Conservation (phyloP, 164 flowering plant genomes). For the Vitis labrusca region DNA sequence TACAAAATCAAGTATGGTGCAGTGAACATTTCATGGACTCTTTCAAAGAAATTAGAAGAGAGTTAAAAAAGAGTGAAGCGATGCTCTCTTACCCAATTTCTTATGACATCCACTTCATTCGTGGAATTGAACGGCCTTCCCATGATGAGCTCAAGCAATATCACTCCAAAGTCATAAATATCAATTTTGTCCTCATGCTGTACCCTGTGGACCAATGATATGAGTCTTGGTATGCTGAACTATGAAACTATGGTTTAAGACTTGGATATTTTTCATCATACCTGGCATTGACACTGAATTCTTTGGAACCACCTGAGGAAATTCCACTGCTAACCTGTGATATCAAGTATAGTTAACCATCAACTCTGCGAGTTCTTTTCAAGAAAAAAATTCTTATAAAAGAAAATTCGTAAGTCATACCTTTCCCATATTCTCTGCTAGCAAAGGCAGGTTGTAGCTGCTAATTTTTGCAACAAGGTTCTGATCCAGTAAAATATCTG, state of each 20-base stretch:
- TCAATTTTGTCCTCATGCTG: slow-evolving; percentile 53
- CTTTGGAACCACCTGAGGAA: slow-evolving; percentile 41
- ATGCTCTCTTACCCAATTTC: slow-evolving; percentile 45
- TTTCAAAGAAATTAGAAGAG: too few relatives aligned
- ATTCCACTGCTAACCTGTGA: slow-evolving; percentile 43
- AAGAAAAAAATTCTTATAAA: slow-evolving; percentile 7
- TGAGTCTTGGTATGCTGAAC: too few relatives aligned
- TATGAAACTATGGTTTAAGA: too few relatives aligned
- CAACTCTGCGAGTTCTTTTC: background rate
- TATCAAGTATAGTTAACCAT: slow-evolving; percentile 8
- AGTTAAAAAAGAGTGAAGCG: background rate
- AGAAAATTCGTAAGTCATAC: slow-evolving; percentile 20
- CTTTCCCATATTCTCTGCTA: slow-evolving; percentile 56
- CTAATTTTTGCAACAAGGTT: slow-evolving; percentile 80
- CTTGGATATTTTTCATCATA: slow-evolving; percentile 11
- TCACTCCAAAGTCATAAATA: slow-evolving; percentile 78
- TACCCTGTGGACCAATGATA: slow-evolving; percentile 35
- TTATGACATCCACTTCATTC: slow-evolving; percentile 44
- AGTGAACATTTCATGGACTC: too few relatives aligned
- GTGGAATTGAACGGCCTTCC: slow-evolving; percentile 58
- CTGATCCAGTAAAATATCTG: slow-evolving; percentile 77
- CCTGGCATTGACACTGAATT: slow-evolving; percentile 34
- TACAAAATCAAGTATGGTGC: too few relatives aligned
- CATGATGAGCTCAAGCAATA: slow-evolving; percentile 67
- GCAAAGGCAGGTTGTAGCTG: slow-evolving; percentile 79